Base-by-base conservation (phyloP, 2,329 filamentous ascomycete species). In the Fusarium floridanum region DNA sequence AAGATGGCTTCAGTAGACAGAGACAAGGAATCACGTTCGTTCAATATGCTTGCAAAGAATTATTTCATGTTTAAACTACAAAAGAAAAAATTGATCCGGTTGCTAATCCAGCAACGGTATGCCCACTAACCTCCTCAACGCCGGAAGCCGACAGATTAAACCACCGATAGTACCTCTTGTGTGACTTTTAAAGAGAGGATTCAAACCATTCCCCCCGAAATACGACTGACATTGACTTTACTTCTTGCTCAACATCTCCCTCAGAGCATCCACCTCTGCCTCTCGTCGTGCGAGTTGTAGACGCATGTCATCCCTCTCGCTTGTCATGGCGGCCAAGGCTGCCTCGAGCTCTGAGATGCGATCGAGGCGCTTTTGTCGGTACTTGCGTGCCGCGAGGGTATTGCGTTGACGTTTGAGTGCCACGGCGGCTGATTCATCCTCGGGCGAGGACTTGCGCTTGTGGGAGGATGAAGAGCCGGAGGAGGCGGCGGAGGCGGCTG, bases 341-440 rank as follows among this genome's bases (percentile, higher is more conserved):
- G 83, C 81, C 81, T 94, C 91, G 36, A 94, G 85, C 70, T 90
- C 88, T 29, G 83, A 83, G 80, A 93, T 89, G 71, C 91, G 90
- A 76, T 94, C 91, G 37, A 93, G 86, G 55, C 91, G 89, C 80
- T 92, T 92, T 80, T 94, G 91, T 29, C 92, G 90, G 79, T 93
- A 94, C 71, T 92, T 91, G 71, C 91, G 88, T 34, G 92, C 92
- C n/a, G 92, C 92, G 71, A 93, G 86, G 16, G 91, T 94, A 81
- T 94, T 94, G 71, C 90, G 88, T 71, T 90, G 88, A 32, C 92
- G 90, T 81, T 93, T 93, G 78, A 86, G 78, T 20, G 81, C 78
- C 6, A 80, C 74, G 29, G 73, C 71, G 5, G 71, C 71, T 17
- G 74, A 66, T 14, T 81, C 78, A 9, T 79, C 79, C 34, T 75